Conservation (phyloP, 306 rosid species). For the Boehmeria nivea region DNA sequence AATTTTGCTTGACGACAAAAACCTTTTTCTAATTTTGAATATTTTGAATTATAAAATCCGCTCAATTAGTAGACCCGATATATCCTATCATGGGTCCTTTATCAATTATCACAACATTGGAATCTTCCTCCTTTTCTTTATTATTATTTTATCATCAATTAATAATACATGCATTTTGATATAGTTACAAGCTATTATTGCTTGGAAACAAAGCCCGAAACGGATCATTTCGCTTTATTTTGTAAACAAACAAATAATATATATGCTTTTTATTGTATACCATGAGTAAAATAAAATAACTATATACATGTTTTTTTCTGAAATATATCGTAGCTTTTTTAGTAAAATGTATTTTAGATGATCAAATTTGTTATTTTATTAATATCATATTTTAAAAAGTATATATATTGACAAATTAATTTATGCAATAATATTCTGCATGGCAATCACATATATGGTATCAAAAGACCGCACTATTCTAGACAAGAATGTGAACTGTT, state of each 20-base stretch:
- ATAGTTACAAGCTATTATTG: background rate
- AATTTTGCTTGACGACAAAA: slow-evolving; percentile 14
- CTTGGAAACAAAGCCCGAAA: background rate
- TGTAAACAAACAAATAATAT: background rate
- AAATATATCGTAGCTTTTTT: too few relatives aligned
- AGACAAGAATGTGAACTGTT: slow-evolving; percentile 2
- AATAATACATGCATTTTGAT: background rate
- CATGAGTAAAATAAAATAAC: too few relatives aligned
- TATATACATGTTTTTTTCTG: too few relatives aligned
- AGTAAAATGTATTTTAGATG: too few relatives aligned
- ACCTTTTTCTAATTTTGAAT: slow-evolving; percentile 12
- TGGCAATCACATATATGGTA: too few relatives aligned
- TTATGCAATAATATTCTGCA: too few relatives aligned
- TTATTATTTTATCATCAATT: slow-evolving; percentile 3
- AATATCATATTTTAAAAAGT: too few relatives aligned
- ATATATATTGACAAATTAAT: too few relatives aligned
- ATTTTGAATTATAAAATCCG: slow-evolving; percentile 1
- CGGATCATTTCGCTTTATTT: background rate
- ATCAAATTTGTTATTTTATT: too few relatives aligned
- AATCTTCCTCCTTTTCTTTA: background rate
- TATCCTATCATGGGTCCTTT: slow-evolving; percentile 21
- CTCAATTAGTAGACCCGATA: slow-evolving; percentile 10
- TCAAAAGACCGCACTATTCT: background rate
- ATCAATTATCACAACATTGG: slow-evolving; percentile 9
- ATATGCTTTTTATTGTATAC: too few relatives aligned